These are phyloP conservation scores for Bryoerythrophyllum caledonicum DNA, from an alignment of 225 moss, liverwort and hornwort genomes.

Conservation along the genomic window DNA sequence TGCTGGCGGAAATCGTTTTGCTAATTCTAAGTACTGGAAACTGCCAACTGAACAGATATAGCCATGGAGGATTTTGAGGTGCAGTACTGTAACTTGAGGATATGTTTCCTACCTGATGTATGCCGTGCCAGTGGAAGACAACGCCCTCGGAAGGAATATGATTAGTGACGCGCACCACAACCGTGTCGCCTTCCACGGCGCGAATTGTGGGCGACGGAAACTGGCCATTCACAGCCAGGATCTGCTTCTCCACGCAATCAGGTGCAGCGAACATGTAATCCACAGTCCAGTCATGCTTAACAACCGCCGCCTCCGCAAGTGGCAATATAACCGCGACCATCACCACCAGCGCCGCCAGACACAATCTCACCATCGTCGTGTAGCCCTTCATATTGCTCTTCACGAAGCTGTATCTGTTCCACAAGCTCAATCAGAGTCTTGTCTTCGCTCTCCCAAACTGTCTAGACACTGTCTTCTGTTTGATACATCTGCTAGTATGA, in stretches of 20 bases:
- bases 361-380: neutral
- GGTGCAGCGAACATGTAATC: slow-evolving; percentile 21
- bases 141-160: slow-evolving; percentile 31
- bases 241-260: slow-evolving; percentile 27
- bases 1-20: too few species aligned
- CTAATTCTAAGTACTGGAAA: too few species aligned
- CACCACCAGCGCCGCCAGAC: slow-evolving; percentile 12
- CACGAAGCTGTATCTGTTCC: neutral
- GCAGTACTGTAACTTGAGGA: too few species aligned
- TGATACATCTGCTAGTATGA: neutral
- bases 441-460: too few species aligned
- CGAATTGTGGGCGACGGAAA: slow-evolving; percentile 33
- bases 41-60: too few species aligned
- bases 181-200: slow-evolving; percentile 37
- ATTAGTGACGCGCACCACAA: slow-evolving; percentile 31
- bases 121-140: slow-evolving; percentile 34
- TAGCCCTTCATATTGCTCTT: neutral
- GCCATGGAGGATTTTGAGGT: neutral
- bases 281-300: slow-evolving; percentile 25
- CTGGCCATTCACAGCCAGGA: slow-evolving; percentile 27
- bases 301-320: slow-evolving; percentile 12
- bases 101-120: neutral
- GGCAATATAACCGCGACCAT: neutral
- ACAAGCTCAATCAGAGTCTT: neutral
- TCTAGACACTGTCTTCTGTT: too few species aligned